Percentiles rank a stretch among this genome's conserved stretches.
These are phyloP conservation scores for Avena atlantica DNA, from an alignment of 176 grass and related monocot species.

Conservation along the genomic window DNA sequence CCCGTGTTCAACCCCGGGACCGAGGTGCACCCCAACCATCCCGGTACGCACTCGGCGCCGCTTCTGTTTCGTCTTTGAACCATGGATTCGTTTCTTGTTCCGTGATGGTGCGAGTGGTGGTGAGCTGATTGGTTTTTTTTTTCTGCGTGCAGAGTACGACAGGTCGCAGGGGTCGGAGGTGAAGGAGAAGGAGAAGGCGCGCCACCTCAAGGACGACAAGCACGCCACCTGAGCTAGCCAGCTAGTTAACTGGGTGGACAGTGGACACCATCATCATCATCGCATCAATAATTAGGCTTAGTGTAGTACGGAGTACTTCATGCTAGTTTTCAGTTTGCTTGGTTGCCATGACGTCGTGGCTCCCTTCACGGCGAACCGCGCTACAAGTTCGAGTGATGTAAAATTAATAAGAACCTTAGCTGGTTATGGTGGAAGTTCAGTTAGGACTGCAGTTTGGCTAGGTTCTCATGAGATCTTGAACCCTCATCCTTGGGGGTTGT, in stretches of 20 bases:
- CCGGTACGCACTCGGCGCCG: slow-evolving; percentile 37
- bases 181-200: slow-evolving; percentile 80
- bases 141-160: slow-evolving; percentile 50
- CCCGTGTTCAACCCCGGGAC: slow-evolving; percentile 25
- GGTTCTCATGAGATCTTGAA: no score
- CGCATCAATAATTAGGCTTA: background rate
- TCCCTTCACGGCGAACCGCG: no score
- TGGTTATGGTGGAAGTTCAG: no score
- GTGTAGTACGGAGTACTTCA: background rate
- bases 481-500: no score
- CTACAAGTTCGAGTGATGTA: no score
- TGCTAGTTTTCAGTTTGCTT: background rate
- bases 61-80: background rate
- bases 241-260: background rate
- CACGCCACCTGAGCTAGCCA: background rate
- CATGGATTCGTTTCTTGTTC: background rate
- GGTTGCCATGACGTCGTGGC: no score
- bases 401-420: no score
- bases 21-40: slow-evolving; percentile 42
- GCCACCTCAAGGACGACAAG: slow-evolving; percentile 43
- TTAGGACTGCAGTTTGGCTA: no score
- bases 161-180: slow-evolving; percentile 70
- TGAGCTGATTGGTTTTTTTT: background rate
- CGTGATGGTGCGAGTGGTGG: background rate
- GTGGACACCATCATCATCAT: background rate